Base-by-base conservation (phyloP, 495 filamentous ascomycete species). In the Talaromyces thailandensis region DNA sequence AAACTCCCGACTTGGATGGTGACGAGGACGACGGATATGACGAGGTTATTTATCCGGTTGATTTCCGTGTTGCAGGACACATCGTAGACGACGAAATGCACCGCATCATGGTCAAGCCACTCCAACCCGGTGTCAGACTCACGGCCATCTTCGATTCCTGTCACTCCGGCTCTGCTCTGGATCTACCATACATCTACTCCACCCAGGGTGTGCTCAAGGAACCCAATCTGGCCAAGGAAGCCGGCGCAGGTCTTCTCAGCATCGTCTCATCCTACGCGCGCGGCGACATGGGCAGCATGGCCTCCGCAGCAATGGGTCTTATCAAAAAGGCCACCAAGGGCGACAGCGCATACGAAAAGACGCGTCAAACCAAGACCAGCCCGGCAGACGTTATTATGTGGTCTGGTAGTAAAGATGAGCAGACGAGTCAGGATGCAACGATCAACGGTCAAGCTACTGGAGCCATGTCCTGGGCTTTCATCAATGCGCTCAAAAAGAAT, bases 11-110 rank as follows among this genome's bases (percentile, higher is more conserved):
- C 76, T 75, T 92, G 21, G 93, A 98, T 65, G 94, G 92, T 12
- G 92, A 96, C 68, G 92, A 96, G 75, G 88, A 92, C 14, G 92
- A 96, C 67, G 93, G 93, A 61, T 96, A 96, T 68, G 94, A 98
- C 68, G 94, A 98, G 75, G 95, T 96, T 53, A 95, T 98, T 69
- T 98, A 97, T 71, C 94, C 94, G 3, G 91, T 96, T 3, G 94
- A 98, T 72, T 98, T 96, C 81, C 81, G 92, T 40, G 81, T 84
- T 58, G 87, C 88, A 51, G 94, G 95, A 4, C 93, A 97, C 73
- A 96, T 98, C 67, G 92, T 94, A 61, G 94, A 98, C 71, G 94
- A 98, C 68, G 94, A 98, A 77, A 96, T 98, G 92, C 94, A 98
- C 72, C 83, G 89, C 58, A 97, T 98, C 73, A 95, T 98, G 92